Evolutionary conservation across 2,329 filamentous ascomycete species (phyloP), one percentile per base, ranked within the genome.

Genomic region (Exophiala viscosa): DNA sequence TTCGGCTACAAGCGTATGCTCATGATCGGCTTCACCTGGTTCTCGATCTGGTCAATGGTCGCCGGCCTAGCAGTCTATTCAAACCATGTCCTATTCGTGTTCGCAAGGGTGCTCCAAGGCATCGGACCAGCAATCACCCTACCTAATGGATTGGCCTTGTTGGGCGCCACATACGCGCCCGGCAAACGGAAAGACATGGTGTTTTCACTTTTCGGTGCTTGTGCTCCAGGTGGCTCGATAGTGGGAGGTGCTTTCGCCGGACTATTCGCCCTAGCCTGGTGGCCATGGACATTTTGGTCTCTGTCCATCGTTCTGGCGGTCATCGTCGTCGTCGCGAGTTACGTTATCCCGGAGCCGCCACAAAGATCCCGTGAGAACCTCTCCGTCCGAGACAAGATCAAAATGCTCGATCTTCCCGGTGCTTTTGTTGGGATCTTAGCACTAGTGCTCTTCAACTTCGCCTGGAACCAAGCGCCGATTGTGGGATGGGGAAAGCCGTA

Each of bases 391-490:
- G 57, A 67, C 32, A 66, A 64, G 44, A 58, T 69, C 42, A 51
- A 62, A 17, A 65, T 70, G 28, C 62, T 76, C 5, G 76, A 79
- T 55, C 57, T 72, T 9, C 61, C 69, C 2, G 75, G 74, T 14
- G 69, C 70, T 2, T 54, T 65, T 5, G 64, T 70, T 0, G 83
- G 83, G 1, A 73, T 86, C 14, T 69, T 72, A 0, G 77, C 76
- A 0, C 69, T 87, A 18, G 72, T 85, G 0, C 70, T 87, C 14
- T 75, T 87, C 67, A 86, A 85, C 64, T 81, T 87, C 60, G 80
- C 83, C 0, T 86, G 82, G 81, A 86, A 84, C 53, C 82, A 87
- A 62, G 83, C 80, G 0, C 76, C 81, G 0, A 71, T 80, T 0
- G 78, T 75, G 1, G 81, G 82, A 1, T 87, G 84, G 84, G 59